These are phyloP conservation scores for Crepidotus variabilis DNA, from an alignment of 768 basidiomycete genomes.

Conservation along the genomic window DNA sequence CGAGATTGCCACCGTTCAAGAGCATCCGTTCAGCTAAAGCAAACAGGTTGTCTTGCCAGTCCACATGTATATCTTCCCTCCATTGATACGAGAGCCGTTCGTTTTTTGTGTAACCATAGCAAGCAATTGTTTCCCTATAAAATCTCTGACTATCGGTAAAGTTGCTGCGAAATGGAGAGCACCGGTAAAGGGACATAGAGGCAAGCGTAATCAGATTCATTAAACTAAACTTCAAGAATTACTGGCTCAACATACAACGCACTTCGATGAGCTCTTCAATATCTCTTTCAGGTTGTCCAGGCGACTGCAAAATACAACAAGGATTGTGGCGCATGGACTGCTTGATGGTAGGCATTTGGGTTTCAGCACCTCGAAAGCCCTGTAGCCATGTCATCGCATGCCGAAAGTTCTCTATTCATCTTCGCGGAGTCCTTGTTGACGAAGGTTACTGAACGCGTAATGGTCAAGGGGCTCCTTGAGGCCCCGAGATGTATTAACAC, in stretches of 20 bases:
- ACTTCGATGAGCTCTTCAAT: conserved; percentile 20
- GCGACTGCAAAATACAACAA: conserved; percentile 25
- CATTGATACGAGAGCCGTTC: too few relatives aligned
- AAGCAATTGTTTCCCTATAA: neutral
- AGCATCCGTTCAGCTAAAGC: conserved; percentile 17
- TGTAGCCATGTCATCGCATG: conserved; percentile 22
- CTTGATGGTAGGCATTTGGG: conserved; percentile 28
- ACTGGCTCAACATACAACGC: conserved; percentile 30
- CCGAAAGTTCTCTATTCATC: conserved; percentile 25
- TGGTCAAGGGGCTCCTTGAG: conserved; percentile 12
- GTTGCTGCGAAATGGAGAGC: neutral
- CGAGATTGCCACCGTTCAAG: conserved; percentile 22
- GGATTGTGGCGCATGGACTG: conserved; percentile 24
- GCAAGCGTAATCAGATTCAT: conserved; percentile 26
- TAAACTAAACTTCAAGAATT: conserved; percentile 26
- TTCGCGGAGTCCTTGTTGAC: conserved; percentile 8
- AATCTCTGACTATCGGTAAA: neutral
- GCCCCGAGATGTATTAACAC: conserved; percentile 7
- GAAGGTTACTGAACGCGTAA: conserved; percentile 17
- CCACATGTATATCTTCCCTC: too few relatives aligned
- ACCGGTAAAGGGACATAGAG: conserved; percentile 10
- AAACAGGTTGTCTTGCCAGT: too few relatives aligned
- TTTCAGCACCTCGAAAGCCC: conserved; percentile 25
- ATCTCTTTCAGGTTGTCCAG: conserved; percentile 19
- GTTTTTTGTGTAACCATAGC: conserved; percentile 6